A percentile compares a stretch with the other conserved stretches of the same genome.
Evolutionary conservation across 106 monocot genomes (phyloP).

Genomic region (Dendrobium catenatum): DNA sequence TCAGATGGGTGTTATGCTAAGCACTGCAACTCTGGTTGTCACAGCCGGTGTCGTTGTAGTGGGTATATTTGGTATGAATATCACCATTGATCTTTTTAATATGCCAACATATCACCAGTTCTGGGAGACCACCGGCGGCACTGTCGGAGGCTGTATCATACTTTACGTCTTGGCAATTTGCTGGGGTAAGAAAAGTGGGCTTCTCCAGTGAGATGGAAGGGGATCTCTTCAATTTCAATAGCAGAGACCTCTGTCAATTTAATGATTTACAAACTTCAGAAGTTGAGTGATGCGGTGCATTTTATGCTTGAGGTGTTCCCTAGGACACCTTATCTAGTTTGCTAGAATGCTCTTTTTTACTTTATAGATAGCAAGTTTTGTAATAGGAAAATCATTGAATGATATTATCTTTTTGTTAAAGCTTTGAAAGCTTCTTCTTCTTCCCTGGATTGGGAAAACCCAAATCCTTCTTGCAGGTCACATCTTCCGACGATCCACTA

Average conservation of each 20-base stretch:
- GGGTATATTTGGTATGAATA: conserved; percentile 10
- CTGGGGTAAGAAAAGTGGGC: conserved; percentile 19
- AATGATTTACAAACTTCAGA: background rate
- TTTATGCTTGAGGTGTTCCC: too few relatives aligned
- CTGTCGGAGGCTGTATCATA: background rate
- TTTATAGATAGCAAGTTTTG: too few relatives aligned
- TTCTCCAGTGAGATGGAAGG: conserved; percentile 6
- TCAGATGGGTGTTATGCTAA: conserved; percentile 24
- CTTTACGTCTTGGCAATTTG: conserved; percentile 15
- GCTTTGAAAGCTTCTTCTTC: too few relatives aligned
- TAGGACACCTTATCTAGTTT: too few relatives aligned
- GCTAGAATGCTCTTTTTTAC: too few relatives aligned
- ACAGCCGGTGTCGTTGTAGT: conserved; percentile 10
- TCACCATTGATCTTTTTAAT: conserved; percentile 1
- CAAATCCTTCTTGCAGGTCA: too few relatives aligned
- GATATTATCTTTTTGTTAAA: too few relatives aligned
- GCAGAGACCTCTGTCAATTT: background rate
- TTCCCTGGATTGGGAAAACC: too few relatives aligned
- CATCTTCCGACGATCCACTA: too few relatives aligned
- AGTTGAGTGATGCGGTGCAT: background rate
- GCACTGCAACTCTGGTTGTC: conserved; percentile 8
- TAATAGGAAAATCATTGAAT: too few relatives aligned
- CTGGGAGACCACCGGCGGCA: conserved; percentile 8
- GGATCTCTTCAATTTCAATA: background rate
- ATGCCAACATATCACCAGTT: conserved; percentile 6